Base-by-base conservation (phyloP, 2,329 filamentous ascomycete species). In the Exophiala aquamarina region DNA sequence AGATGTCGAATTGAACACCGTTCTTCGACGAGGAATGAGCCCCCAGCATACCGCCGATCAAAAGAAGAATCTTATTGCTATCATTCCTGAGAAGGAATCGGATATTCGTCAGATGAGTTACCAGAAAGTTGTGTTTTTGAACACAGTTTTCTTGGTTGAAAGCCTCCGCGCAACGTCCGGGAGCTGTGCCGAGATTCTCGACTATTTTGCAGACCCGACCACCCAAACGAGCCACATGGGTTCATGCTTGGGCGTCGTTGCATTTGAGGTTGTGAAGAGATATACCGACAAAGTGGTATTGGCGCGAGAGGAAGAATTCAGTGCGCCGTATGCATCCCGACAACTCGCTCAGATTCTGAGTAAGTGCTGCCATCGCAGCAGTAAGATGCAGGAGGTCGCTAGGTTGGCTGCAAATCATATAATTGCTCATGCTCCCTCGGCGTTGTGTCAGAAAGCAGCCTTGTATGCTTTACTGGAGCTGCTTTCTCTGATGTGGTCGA, bases 1-100 rank as follows among this genome's bases (percentile, higher is more conserved):
- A 64, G 93, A 97, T 57, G 92, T 99, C 45, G 93, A 98, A 62
- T 79, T 98, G 32, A 97, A 98, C 62, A 95, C 90, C 1, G 87
- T 97, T 14, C 75, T 99, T 41, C 84, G 92, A 50, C 82, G 93
- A 51, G 92, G 91, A 14, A 88, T 89, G 74, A 89, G 83, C 54
- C 81, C 84, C 4, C 87, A 92, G 21, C 83, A 91, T 52, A 84
- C 89, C 44, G 70, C 82, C 2, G 80, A 86, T 53, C 90, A 95
- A 64, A 96, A 94, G 72, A 87, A 84, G 61, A 78, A 83, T 6
- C 76, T 99, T 17, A 76, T 78, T 3, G 79, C 82, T 52, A 78
- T 93, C 36, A 74, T 98, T 20, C 89, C 92, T 1, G 76, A 80
- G 4, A 87, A 86, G 59, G 83, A 90, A 51, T 74, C 80, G 2